These are phyloP conservation scores for Piedraia hortae DNA, from an alignment of 2,329 filamentous ascomycete genomes.

Conservation along the genomic window DNA sequence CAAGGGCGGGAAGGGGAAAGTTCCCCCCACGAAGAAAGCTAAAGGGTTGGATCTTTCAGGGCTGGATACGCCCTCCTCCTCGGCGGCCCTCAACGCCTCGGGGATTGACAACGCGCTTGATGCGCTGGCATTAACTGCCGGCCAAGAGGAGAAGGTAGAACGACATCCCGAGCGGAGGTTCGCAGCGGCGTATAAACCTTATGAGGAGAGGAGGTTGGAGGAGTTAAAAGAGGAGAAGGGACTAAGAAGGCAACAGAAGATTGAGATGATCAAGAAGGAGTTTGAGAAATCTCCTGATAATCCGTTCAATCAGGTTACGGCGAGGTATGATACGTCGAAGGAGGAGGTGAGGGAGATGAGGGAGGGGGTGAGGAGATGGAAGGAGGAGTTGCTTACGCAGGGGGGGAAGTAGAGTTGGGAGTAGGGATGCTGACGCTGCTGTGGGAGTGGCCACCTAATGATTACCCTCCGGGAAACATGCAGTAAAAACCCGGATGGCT, in stretches of 20 bases:
- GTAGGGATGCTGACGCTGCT: too few species aligned
- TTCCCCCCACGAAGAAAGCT: conserved; percentile 25
- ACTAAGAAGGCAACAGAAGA: conserved; percentile 55
- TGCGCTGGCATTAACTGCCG: conserved; percentile 39
- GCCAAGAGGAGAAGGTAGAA: conserved; percentile 44
- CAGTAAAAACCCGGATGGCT: too few species aligned
- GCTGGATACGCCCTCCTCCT: conserved; percentile 30
- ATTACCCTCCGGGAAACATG: too few species aligned
- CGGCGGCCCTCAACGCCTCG: conserved; percentile 41
- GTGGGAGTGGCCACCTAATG: too few species aligned
- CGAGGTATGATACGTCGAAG: conserved; percentile 46
- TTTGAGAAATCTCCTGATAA: conserved; percentile 90
- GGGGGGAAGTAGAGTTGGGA: too few species aligned
- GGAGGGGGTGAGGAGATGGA: conserved; percentile 12
- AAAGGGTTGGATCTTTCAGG: conserved; percentile 48
- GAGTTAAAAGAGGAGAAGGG: conserved; percentile 75
- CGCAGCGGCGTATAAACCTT: conserved; percentile 62
- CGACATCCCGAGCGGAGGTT: conserved; percentile 67
- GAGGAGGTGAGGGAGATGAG: conserved; percentile 46
- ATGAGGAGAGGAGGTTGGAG: conserved; percentile 49
- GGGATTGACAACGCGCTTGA: conserved; percentile 89
- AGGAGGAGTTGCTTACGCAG: conserved; percentile 9
- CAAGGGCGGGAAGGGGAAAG: conserved; percentile 41
- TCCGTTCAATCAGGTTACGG: conserved; percentile 68
- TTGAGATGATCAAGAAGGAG: conserved; percentile 64